phyloP scores from a whole-genome alignment of 495 filamentous ascomycete genomes.

The Evernia prunastri region DNA sequence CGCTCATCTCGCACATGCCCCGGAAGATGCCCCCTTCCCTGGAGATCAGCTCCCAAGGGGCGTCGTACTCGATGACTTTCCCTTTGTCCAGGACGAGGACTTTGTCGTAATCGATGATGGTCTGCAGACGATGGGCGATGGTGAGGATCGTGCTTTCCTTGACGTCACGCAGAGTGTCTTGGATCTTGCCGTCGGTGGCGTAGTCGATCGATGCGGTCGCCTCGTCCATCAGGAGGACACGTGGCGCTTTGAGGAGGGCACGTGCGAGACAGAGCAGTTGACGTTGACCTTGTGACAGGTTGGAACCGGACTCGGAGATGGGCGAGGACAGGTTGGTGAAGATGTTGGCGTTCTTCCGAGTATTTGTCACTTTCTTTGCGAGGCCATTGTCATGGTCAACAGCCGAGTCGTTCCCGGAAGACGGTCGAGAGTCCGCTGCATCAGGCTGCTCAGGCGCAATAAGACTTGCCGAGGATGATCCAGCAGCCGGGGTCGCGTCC shows the following conservation, averaged over 20 bases:
- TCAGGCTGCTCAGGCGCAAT: conserved; percentile 33
- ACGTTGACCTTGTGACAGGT: conserved; percentile 93
- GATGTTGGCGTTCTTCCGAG: conserved; percentile 77
- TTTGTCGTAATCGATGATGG: conserved; percentile 96
- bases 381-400: conserved; percentile 39
- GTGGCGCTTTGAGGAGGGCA: conserved; percentile 84
- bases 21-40: conserved; percentile 66
- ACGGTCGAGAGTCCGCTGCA: conserved; percentile 22
- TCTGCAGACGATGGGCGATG: conserved; percentile 95
- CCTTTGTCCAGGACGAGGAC: conserved; percentile 95
- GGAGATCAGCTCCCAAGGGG: conserved; percentile 72
- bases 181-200: conserved; percentile 89
- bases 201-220: conserved; percentile 98
- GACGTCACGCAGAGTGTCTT: conserved; percentile 86
- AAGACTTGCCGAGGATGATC: conserved; percentile 41
- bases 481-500: conserved; percentile 35
- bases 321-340: conserved; percentile 82
- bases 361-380: conserved; percentile 30
- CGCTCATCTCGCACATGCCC: conserved; percentile 93
- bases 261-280: conserved; percentile 94
- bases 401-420: conserved; percentile 21
- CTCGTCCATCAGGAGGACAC: conserved; percentile 97
- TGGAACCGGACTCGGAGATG: conserved; percentile 87
- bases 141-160: conserved; percentile 86
- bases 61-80: conserved; percentile 76